These are phyloP conservation scores for Asterophora parasitica DNA, from an alignment of 768 basidiomycete genomes.

Conservation along the genomic window DNA sequence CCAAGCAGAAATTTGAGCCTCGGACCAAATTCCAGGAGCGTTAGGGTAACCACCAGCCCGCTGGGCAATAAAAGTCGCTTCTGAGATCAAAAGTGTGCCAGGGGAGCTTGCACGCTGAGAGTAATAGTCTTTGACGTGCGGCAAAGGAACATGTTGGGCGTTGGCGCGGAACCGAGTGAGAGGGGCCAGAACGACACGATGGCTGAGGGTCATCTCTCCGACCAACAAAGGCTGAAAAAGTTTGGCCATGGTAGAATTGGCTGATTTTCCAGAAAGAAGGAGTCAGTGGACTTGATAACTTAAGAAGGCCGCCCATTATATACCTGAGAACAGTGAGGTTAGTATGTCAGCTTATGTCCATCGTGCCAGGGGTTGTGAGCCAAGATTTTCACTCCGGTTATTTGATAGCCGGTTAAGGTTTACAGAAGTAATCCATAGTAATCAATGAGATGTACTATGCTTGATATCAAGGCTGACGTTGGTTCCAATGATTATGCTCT, in stretches of 20 bases:
- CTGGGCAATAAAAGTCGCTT: slow-evolving; percentile 42
- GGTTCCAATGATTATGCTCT: background rate
- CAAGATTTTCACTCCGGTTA: no score
- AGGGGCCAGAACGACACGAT: slow-evolving; percentile 44
- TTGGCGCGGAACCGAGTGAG: slow-evolving; percentile 15
- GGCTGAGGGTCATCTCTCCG: slow-evolving; percentile 31
- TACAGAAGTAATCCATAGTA: background rate
- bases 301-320: background rate
- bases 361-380: no score
- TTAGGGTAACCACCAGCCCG: slow-evolving; percentile 44
- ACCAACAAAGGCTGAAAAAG: slow-evolving; percentile 38
- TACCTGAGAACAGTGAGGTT: no score
- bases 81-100: slow-evolving; percentile 41
- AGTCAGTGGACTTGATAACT: background rate
- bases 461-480: background rate
- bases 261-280: background rate
- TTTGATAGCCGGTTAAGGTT: no score
- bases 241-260: background rate
- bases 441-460: background rate
- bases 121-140: slow-evolving; percentile 31
- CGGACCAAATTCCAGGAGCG: slow-evolving; percentile 60
- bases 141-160: slow-evolving; percentile 21
- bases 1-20: slow-evolving; percentile 56
- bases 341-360: no score
- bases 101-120: slow-evolving; percentile 30